phyloP scores from a whole-genome alignment of 345 rosid genomes.

The Lagerstroemia speciosa region DNA sequence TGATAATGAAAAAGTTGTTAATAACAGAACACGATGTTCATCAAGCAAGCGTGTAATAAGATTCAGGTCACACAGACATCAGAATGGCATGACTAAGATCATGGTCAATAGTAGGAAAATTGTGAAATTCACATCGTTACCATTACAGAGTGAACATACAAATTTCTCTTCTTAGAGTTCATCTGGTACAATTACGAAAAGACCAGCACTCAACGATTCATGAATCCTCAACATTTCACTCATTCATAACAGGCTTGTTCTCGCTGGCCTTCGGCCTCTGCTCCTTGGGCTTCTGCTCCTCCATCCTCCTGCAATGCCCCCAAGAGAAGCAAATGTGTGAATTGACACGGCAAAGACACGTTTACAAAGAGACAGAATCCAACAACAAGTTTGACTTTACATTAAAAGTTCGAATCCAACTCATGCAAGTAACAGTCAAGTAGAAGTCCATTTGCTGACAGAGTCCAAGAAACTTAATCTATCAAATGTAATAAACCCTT shows the following conservation, averaged over 20 bases:
- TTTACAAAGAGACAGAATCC: not conserved
- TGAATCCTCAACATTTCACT: conserved; percentile 21
- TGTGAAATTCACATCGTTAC: not conserved
- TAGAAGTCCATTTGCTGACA: not conserved
- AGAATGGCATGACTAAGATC: not conserved
- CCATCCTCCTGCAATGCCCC: conserved; percentile 51
- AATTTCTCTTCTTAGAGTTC: not conserved
- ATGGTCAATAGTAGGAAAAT: not conserved
- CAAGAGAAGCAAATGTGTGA: not conserved
- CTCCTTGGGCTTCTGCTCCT: conserved; percentile 94
- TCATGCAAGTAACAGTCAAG: not conserved
- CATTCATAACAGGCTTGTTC: conserved; percentile 95
- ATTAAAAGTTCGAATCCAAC: not conserved
- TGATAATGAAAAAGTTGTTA: too few species aligned
- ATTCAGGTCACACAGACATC: not conserved
- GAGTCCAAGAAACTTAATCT: not conserved
- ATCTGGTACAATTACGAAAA: not conserved
- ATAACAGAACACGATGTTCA: not conserved
- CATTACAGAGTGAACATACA: not conserved
- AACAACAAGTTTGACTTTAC: not conserved
- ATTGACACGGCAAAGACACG: not conserved
- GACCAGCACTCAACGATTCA: not conserved
- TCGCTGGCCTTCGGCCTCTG: conserved; percentile 84
- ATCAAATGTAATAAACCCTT: too few species aligned
- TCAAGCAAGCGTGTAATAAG: not conserved